Percentiles rank a stretch among this genome's conserved stretches.
phyloP scores from a whole-genome alignment of 1,139 yeast species.

The Sugiyamaella japonica region DNA sequence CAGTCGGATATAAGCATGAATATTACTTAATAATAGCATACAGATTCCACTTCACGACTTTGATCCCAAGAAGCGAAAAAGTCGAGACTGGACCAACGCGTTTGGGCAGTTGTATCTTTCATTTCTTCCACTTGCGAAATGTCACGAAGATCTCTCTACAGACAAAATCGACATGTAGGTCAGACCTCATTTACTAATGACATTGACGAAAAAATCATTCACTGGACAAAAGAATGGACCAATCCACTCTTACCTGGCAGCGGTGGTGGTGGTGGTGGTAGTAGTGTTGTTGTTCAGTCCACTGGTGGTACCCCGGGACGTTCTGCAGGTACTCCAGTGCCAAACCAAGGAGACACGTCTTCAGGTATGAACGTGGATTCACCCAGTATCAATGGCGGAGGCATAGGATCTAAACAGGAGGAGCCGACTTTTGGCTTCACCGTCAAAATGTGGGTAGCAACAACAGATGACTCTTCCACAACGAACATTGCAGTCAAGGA shows the following conservation, averaged over 20 bases:
- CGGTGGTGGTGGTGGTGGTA: neutral
- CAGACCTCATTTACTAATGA: constrained; percentile 30
- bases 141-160: constrained; percentile 36
- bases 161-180: constrained; percentile 33
- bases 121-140: constrained; percentile 16
- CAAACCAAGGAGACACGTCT: constrained; percentile 20
- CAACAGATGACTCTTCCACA: constrained; percentile 33
- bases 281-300: neutral
- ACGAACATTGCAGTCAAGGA: constrained; percentile 34
- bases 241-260: constrained; percentile 24
- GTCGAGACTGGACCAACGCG: neutral
- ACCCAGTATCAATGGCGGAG: constrained; percentile 17
- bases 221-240: constrained; percentile 38
- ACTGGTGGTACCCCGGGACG: constrained; percentile 19
- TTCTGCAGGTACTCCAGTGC: constrained; percentile 21
- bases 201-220: constrained; percentile 33
- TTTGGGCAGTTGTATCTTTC: neutral
- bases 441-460: constrained; percentile 48
- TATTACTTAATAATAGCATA: neutral
- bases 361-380: constrained; percentile 16
- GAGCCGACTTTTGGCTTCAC: constrained; percentile 35
- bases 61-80: neutral
- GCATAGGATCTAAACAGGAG: constrained; percentile 23
- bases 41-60: neutral
- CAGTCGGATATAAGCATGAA: neutral